Evolutionary conservation across 164 flowering plant species (phyloP), one percentile per base, ranked within the genome.

Genomic region (Piper betle): DNA sequence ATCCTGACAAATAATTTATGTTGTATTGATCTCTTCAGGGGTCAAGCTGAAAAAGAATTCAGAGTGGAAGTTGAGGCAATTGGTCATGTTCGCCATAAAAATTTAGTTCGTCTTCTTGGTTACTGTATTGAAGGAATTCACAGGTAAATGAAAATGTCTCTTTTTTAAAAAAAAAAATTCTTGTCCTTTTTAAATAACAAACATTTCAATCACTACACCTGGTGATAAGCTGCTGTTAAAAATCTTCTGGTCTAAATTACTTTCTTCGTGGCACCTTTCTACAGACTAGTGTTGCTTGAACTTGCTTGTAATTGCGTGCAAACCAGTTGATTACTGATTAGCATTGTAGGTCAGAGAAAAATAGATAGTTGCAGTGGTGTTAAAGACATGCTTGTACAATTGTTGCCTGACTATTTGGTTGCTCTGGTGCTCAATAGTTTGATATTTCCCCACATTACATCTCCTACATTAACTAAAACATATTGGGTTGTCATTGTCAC

Each of bases 51-150:
- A 70, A 91, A 81, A 72, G 96, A 91, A 74, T 91, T 88, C 54
- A 82, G 87, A 67, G 93, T 84, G 56, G 97, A 91, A 76, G 96
- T 91, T 62, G 97, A 91, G 71, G 97, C 97, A 43, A 87, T 91
- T 62, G 97, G 96, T 42, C 89, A 91, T 73, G 91, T 87, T 50
- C 81, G 97, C 53, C 97, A 91, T 72, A 91, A 91, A 68, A 87
- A 91, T 69, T 77, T 91, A 58, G 97, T 91, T 70, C 77, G 97
- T 25, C 96, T 91, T 62, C 77, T 91, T 57, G 97, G 97, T 2
- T 88, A 84, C 73, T 87, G 97, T 70, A 75, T 90, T 60, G 97
- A 90, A 77, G 97, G 97, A 60, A 84, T 86, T 15, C 93, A 90
- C 67, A 90, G 97, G 97, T 85, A 11, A 25, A 25, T 25, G 38